A percentile compares a stretch with the other conserved stretches of the same genome.
Evolutionary conservation across 1,139 yeast genomes (phyloP).

Genomic region (Nakaseomyces sp.): DNA sequence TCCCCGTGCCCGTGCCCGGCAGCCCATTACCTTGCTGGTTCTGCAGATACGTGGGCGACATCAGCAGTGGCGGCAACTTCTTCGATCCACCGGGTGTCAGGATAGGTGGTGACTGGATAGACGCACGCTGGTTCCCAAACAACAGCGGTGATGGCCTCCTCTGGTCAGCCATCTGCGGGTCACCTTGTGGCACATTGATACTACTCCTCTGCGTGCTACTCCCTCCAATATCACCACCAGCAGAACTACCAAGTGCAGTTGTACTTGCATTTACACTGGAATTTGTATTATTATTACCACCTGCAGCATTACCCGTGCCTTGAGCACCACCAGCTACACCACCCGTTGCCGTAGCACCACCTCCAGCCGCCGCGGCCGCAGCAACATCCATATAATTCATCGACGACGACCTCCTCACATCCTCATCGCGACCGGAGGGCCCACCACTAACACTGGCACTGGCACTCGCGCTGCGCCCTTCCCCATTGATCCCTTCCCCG

Average conservation of each 20-base stretch:
- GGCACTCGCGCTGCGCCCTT: background rate
- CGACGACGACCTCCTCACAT: conserved; percentile 1
- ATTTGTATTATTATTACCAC: no score
- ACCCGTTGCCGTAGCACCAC: conserved; percentile 9
- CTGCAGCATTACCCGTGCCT: no score
- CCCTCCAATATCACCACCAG: no score
- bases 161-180: conserved; percentile 2
- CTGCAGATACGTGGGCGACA: conserved; percentile 31
- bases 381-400: background rate
- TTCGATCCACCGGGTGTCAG: conserved; percentile 54
- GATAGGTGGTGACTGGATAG: conserved; percentile 40
- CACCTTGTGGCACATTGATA: background rate
- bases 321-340: no score
- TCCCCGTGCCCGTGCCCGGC: conserved; percentile 11
- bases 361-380: no score
- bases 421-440: background rate
- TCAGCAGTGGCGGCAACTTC: conserved; percentile 45
- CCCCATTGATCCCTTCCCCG: background rate
- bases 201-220: background rate
- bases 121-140: conserved; percentile 5
- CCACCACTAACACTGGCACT: conserved; percentile 1
- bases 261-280: no score
- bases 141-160: conserved; percentile 5
- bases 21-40: conserved; percentile 10
- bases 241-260: no score